These are phyloP conservation scores for Prinsepia uniflora DNA, from an alignment of 306 rosid genomes.

Conservation along the genomic window DNA sequence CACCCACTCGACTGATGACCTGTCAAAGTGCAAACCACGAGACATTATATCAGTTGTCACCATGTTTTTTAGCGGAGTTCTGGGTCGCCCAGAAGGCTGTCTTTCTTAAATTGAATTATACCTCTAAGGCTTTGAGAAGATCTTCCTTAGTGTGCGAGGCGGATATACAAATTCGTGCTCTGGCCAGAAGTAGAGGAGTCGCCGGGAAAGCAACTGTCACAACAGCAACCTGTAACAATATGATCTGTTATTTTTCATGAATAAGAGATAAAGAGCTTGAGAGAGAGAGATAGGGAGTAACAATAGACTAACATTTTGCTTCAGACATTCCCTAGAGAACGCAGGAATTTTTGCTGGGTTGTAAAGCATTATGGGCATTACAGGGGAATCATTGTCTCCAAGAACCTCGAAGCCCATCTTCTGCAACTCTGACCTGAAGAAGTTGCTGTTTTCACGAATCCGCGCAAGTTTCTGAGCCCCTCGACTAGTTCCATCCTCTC, in stretches of 20 bases:
- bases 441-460: slow-evolving; percentile 70
- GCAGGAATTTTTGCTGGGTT: slow-evolving; percentile 83
- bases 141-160: slow-evolving; percentile 80
- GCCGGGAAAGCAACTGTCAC: slow-evolving; percentile 91
- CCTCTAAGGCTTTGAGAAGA: slow-evolving; percentile 71
- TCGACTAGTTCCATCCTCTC: slow-evolving; percentile 81
- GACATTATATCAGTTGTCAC: background rate
- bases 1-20: slow-evolving; percentile 76
- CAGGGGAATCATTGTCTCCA: slow-evolving; percentile 78
- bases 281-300: no score
- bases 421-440: slow-evolving; percentile 71
- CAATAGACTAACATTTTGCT: slow-evolving; percentile 53
- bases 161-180: slow-evolving; percentile 82
- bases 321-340: slow-evolving; percentile 76
- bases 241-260: background rate
- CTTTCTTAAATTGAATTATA: slow-evolving; percentile 10
- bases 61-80: background rate
- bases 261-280: background rate
- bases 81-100: background rate
- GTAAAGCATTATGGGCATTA: slow-evolving; percentile 87
- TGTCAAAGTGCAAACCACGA: slow-evolving; percentile 15
- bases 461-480: slow-evolving; percentile 75
- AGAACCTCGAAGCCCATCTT: slow-evolving; percentile 87
- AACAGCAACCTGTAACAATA: slow-evolving; percentile 53
- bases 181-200: slow-evolving; percentile 63